Conservation (phyloP, 2,329 filamentous ascomycete genomes). For the Colletotrichum costaricense region DNA sequence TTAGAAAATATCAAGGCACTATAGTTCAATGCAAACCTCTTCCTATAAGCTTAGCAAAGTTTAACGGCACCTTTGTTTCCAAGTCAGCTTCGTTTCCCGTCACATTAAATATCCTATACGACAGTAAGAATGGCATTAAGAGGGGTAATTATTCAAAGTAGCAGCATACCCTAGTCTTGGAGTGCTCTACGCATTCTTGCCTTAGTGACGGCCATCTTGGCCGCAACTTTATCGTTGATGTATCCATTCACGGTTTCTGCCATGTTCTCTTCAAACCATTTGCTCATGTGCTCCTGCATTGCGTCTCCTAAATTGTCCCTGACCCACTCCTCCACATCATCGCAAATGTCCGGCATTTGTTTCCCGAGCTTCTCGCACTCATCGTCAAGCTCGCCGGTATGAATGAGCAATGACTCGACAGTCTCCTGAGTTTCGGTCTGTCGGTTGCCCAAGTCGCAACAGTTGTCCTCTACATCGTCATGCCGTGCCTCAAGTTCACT, state of each 20-base stretch:
- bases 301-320: background rate
- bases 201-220: slow-evolving; percentile 7
- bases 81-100: background rate
- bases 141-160: no score
- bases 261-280: slow-evolving; percentile 14
- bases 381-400: slow-evolving; percentile 10
- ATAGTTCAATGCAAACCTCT: no score
- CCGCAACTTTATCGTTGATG: slow-evolving; percentile 2
- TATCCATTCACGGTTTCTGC: slow-evolving; percentile 3
- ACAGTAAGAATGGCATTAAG: no score
- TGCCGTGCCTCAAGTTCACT: slow-evolving; percentile 3
- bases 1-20: no score
- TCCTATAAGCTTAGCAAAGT: no score
- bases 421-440: slow-evolving; percentile 4
- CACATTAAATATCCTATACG: no score
- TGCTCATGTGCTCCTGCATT: no score
- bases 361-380: slow-evolving; percentile 24
- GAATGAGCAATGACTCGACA: slow-evolving; percentile 4
- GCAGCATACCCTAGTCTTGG: background rate
- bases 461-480: slow-evolving; percentile 2
- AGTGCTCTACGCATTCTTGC: slow-evolving; percentile 11
- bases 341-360: slow-evolving; percentile 11
- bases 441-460: background rate
- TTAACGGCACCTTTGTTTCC: no score
- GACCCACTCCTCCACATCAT: slow-evolving; percentile 4